Evolutionary conservation across 106 monocot species (phyloP).

Genomic region (Phalaenopsis aphrodite): DNA sequence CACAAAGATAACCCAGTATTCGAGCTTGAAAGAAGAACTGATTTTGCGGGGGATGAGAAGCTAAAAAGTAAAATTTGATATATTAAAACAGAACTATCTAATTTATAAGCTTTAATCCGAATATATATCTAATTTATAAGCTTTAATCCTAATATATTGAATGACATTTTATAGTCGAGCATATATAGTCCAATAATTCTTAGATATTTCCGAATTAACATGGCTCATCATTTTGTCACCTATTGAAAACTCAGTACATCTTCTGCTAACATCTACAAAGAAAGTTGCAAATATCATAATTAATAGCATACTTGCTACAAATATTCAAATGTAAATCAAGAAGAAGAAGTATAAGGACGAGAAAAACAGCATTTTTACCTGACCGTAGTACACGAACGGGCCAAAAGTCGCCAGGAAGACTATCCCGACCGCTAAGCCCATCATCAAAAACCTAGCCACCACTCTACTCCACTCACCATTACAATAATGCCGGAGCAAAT

Average conservation of each 20-base stretch:
- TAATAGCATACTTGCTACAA: neutral
- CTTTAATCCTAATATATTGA: neutral
- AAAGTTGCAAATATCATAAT: neutral
- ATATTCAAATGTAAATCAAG: neutral
- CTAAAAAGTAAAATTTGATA: neutral
- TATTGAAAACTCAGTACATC: neutral
- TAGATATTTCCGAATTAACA: neutral
- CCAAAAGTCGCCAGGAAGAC: slow-evolving; percentile 63
- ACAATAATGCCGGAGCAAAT: slow-evolving; percentile 81
- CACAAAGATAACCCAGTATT: neutral
- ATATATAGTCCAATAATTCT: neutral
- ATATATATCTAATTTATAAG: neutral
- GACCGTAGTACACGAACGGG: slow-evolving; percentile 77
- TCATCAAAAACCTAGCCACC: slow-evolving; percentile 34
- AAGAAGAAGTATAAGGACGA: neutral
- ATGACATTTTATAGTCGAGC: neutral
- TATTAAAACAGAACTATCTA: neutral
- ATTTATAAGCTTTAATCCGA: neutral
- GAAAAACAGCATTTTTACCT: slow-evolving; percentile 28
- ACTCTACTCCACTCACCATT: slow-evolving; percentile 29
- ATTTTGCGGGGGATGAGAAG: neutral
- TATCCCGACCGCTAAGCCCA: slow-evolving; percentile 47
- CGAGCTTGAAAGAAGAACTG: neutral
- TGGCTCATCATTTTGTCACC: neutral
- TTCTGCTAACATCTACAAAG: neutral